A percentile compares a stretch with the other conserved stretches of the same genome.
These are phyloP conservation scores for Chamaecyparis obtusa DNA, from an alignment of 75 land plant species.

Conservation along the genomic window DNA sequence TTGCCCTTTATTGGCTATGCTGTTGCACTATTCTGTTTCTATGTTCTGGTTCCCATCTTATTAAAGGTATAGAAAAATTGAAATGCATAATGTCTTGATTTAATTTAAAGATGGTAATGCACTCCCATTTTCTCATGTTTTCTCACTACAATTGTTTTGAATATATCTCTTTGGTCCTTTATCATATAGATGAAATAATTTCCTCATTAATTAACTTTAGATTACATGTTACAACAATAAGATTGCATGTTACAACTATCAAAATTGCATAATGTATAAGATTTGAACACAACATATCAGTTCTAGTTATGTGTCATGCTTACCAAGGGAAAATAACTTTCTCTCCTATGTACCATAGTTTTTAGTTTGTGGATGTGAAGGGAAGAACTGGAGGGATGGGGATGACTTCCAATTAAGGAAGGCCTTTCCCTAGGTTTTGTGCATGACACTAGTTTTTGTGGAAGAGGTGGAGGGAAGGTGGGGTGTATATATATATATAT, in stretches of 20 bases:
- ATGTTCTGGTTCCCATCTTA: conserved; percentile 71
- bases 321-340: background rate
- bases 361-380: too few relatives aligned
- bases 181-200: background rate
- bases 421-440: too few relatives aligned
- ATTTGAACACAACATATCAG: background rate
- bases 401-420: too few relatives aligned
- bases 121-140: background rate
- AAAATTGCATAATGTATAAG: background rate
- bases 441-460: too few relatives aligned
- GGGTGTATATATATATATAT: too few relatives aligned
- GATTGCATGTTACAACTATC: background rate
- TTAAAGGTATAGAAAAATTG: conserved; percentile 52
- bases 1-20: conserved; percentile 82
- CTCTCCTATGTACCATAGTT: too few relatives aligned
- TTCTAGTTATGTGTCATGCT: background rate
- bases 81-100: background rate
- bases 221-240: background rate
- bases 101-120: background rate
- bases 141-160: background rate
- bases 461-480: too few relatives aligned
- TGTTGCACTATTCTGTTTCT: conserved; percentile 68
- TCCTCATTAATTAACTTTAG: background rate
- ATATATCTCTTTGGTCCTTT: background rate
- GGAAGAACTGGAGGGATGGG: too few relatives aligned